Percentiles rank a stretch among this genome's conserved stretches.
Evolutionary conservation across 768 basidiomycete species (phyloP).

Genomic region (Suillus decipiens): DNA sequence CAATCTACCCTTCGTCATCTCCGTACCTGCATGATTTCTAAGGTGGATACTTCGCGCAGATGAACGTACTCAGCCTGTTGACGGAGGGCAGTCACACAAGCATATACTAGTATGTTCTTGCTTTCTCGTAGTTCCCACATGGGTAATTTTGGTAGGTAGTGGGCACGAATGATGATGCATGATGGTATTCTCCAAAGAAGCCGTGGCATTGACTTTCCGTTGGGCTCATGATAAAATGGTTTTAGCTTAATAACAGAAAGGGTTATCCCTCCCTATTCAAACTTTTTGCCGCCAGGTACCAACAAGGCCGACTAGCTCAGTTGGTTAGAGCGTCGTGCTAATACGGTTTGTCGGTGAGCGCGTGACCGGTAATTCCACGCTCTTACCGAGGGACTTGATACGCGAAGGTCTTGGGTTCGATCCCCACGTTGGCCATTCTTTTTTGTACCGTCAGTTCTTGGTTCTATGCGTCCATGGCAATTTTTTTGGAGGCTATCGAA

Average conservation of each 20-base stretch:
- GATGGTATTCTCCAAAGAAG: too few relatives aligned
- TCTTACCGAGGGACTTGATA: conserved; percentile 17
- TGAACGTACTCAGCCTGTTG: too few relatives aligned
- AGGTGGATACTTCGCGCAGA: too few relatives aligned
- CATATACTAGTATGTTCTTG: too few relatives aligned
- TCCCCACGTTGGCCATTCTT: conserved; percentile 60
- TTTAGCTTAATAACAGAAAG: background rate
- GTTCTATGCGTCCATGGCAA: background rate
- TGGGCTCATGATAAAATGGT: too few relatives aligned
- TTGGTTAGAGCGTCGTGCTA: conserved; percentile 93
- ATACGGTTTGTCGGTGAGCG: conserved; percentile 14
- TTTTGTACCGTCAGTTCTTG: conserved; percentile 1
- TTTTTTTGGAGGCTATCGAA: background rate
- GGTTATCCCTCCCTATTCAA: background rate
- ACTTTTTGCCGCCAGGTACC: fast-evolving
- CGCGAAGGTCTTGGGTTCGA: conserved; percentile 74
- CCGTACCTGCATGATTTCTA: too few relatives aligned
- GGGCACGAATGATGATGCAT: too few relatives aligned
- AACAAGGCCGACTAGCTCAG: conserved; percentile 82
- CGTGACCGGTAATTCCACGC: background rate
- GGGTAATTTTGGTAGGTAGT: too few relatives aligned
- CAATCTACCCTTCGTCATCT: too few relatives aligned
- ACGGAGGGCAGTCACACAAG: too few relatives aligned
- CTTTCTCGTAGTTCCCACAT: too few relatives aligned
- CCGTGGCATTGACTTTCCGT: too few relatives aligned